Percentiles rank a stretch among this genome's conserved stretches.
These are phyloP conservation scores for Dimargaris xerosporica DNA, from an alignment of 192 early-diverging fungal species.

Conservation along the genomic window DNA sequence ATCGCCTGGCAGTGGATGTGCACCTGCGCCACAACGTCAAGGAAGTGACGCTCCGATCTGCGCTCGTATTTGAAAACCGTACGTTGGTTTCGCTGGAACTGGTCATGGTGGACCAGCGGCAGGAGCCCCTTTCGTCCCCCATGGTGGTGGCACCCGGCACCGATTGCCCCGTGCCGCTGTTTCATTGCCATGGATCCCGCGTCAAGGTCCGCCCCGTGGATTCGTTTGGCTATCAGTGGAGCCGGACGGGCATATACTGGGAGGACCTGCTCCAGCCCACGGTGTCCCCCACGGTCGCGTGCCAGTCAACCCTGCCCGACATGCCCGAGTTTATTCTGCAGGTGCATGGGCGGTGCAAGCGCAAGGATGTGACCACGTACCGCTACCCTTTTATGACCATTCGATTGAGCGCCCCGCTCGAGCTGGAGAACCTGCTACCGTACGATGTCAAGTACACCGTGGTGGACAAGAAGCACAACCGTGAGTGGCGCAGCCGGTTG, in stretches of 20 bases:
- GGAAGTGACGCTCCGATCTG: slow-evolving; percentile 78
- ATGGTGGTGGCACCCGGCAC: slow-evolving; percentile 51
- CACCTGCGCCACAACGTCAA: slow-evolving; percentile 78
- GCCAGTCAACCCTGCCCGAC: slow-evolving; percentile 18
- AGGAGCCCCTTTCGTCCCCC: slow-evolving; percentile 26
- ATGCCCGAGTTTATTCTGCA: slow-evolving; percentile 53
- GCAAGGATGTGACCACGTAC: slow-evolving; percentile 23
- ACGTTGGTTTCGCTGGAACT: slow-evolving; percentile 68
- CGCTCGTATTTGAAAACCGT: slow-evolving; percentile 66
- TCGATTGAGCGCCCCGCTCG: slow-evolving; percentile 56
- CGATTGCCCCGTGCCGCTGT: slow-evolving; percentile 73
- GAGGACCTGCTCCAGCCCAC: slow-evolving; percentile 40
- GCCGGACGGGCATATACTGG: slow-evolving; percentile 65
- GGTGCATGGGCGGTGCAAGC: slow-evolving; percentile 36
- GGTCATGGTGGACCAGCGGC: slow-evolving; percentile 50
- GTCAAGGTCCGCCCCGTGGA: slow-evolving; percentile 64
- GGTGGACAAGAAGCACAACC: slow-evolving; percentile 49
- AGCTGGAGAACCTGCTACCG: slow-evolving; percentile 91
- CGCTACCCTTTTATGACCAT: slow-evolving; percentile 69
- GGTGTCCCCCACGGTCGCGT: slow-evolving; percentile 33
- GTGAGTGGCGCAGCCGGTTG: slow-evolving; percentile 50
- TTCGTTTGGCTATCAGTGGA: slow-evolving; percentile 80
- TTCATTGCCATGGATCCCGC: slow-evolving; percentile 61
- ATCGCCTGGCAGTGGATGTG: slow-evolving; percentile 79
- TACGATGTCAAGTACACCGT: slow-evolving; percentile 72